Conservation (phyloP, 169 alveolate species). For the Eimeria tenella region DNA sequence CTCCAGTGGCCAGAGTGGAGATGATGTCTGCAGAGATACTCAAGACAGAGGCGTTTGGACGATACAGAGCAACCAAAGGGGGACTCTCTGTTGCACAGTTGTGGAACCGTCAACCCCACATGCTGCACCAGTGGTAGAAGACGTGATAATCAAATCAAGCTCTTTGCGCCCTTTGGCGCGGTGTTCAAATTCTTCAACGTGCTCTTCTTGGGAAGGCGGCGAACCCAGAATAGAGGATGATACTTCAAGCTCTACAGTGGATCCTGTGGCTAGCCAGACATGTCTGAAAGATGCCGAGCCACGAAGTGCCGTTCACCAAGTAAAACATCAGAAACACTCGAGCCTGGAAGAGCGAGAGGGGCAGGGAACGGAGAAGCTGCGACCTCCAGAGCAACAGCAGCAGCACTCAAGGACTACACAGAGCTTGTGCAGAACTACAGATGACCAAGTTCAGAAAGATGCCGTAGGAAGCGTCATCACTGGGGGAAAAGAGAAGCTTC, state of each 20-base stretch:
- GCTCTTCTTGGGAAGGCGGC: conserved; percentile 62
- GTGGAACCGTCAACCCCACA: neutral
- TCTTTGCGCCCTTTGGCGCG: conserved; percentile 35
- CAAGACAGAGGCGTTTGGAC: neutral
- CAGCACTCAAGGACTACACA: neutral
- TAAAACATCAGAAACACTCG: neutral
- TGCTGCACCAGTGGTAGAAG: conserved; percentile 6
- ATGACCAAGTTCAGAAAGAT: neutral
- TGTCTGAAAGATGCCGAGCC: neutral
- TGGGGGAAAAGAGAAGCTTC: neutral
- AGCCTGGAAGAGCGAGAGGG: neutral
- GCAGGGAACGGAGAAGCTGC: neutral
- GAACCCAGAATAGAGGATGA: conserved; percentile 44
- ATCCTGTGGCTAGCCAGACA: neutral
- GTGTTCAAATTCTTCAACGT: conserved; percentile 38
- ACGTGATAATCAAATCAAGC: conserved; percentile 27
- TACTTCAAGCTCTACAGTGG: conserved; percentile 12
- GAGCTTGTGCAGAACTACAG: neutral
- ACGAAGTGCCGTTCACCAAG: neutral
- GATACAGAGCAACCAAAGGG: neutral
- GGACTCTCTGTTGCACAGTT: neutral
- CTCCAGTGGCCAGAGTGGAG: neutral
- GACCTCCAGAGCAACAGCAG: neutral
- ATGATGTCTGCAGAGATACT: neutral
- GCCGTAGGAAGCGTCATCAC: neutral